These are phyloP conservation scores for Senna siamea DNA, from an alignment of 306 rosid genomes.

Conservation along the genomic window DNA sequence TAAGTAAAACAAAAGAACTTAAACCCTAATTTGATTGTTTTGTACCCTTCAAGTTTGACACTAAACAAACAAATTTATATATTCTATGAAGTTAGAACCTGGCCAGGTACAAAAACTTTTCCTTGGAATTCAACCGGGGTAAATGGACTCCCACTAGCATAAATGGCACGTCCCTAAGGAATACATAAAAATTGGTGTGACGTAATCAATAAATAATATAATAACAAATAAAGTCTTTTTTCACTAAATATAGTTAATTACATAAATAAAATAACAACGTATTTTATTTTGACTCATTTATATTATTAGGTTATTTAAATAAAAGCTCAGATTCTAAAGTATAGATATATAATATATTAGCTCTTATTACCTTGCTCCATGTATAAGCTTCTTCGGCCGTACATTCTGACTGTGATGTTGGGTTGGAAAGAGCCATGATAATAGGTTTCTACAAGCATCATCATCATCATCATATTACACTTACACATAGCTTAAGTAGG, in stretches of 20 bases:
- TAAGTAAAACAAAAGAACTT: too few relatives aligned
- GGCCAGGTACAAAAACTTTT: slow-evolving; percentile 78
- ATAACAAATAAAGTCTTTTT: too few relatives aligned
- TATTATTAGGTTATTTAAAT: too few relatives aligned
- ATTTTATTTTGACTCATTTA: too few relatives aligned
- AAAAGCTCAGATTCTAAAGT: too few relatives aligned
- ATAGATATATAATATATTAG: too few relatives aligned
- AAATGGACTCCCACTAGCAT: slow-evolving; percentile 95
- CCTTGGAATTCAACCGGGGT: slow-evolving; percentile 72
- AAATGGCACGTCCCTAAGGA: slow-evolving; percentile 81
- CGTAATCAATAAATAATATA: too few relatives aligned
- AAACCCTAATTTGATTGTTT: too few relatives aligned
- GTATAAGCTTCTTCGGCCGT: slow-evolving; percentile 59
- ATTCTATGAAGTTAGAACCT: slow-evolving; percentile 56
- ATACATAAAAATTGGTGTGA: too few relatives aligned
- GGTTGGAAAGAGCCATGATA: slow-evolving; percentile 58
- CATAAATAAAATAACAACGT: too few relatives aligned
- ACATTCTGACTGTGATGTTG: slow-evolving; percentile 60
- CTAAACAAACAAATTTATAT: background rate
- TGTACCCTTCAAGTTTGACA: too few relatives aligned
- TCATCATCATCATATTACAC: slow-evolving; percentile 6
- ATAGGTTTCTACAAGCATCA: slow-evolving; percentile 49
- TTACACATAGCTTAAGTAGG: slow-evolving; percentile 1
- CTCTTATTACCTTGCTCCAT: slow-evolving; percentile 59
- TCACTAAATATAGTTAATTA: too few relatives aligned